Evolutionary conservation across 2,329 filamentous ascomycete species (phyloP), one percentile per base, ranked within the genome.

Genomic region (Exophiala sideris): DNA sequence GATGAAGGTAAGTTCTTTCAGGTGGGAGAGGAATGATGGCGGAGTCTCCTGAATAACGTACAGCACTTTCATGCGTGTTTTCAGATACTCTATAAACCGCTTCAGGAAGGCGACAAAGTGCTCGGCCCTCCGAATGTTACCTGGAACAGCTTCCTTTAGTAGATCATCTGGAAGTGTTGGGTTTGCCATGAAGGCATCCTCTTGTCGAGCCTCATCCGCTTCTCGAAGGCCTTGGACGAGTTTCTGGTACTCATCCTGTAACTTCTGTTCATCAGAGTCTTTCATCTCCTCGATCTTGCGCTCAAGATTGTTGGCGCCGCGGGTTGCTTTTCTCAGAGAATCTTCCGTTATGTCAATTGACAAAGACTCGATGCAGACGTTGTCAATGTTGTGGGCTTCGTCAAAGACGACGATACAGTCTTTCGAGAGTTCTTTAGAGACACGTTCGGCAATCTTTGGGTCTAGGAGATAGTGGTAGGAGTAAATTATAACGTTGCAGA

Each of bases 391-490:
- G 75, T 99, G 94, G 11, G 94, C 94, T 71, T 99, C 94, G 67
- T 99, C 94, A 62, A 99, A 99, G 2, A 99, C 94, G 16, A 99
- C 89, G 48, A 99, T 99, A 70, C 91, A 96, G 70, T 99, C 95
- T 65, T 96, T 96, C 0, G 94, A 96, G 9, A 99, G 82, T 66
- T 99, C 94, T 70, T 88, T 91, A 0, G 94, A 97, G 1, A 97
- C 91, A 54, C 92, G 74, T 68, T 99, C 94, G 10, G 94, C 94
- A 65, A 99, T 99, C 70, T 99, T 99, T 2, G 94, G 94, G 66
- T 99, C 95, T 12, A 99, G 82, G 2, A 99, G 82, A 67, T 99
- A 99, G 71, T 99, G 94, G 68, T 99, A 99, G 0, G 94, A 99
- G 75, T 99, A 99, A 63, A 99, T 99, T 67, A 99, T 96, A 67